Evolutionary conservation across 2,329 filamentous ascomycete species (phyloP).

Genomic region (Calonectria leucothoes): DNA sequence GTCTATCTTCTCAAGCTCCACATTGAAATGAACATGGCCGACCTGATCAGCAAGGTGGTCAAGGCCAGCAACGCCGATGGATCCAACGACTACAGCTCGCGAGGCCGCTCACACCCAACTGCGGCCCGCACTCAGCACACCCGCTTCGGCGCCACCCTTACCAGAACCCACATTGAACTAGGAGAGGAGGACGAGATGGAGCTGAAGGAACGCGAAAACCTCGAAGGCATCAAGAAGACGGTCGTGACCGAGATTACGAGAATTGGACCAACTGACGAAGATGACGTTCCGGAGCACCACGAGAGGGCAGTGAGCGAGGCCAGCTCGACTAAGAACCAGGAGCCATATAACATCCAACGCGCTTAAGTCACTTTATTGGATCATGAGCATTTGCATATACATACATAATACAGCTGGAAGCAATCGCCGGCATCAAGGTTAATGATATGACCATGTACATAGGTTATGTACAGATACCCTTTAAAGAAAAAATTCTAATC

Average conservation of each 20-base stretch:
- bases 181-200: constrained; percentile 32
- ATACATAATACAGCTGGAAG: constrained; percentile 28
- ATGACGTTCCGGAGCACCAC: constrained; percentile 37
- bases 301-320: constrained; percentile 41
- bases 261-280: constrained; percentile 13
- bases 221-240: constrained; percentile 30
- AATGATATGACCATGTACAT: constrained; percentile 31
- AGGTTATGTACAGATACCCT: constrained; percentile 12
- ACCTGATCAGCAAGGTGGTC: constrained; percentile 43
- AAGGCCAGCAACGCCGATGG: constrained; percentile 36
- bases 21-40: constrained; percentile 46
- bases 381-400: constrained; percentile 10
- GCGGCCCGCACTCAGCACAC: constrained; percentile 20
- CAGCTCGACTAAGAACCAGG: constrained; percentile 36
- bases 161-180: constrained; percentile 36
- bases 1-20: constrained; percentile 44
- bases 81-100: constrained; percentile 28
- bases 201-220: constrained; percentile 26
- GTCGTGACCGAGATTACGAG: constrained; percentile 25
- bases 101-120: constrained; percentile 21
- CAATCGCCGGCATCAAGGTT: constrained; percentile 24
- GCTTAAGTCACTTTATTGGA: constrained; percentile 18
- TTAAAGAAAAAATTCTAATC: neutral
- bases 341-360: constrained; percentile 35
- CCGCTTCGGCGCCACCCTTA: constrained; percentile 28